Conservation (phyloP, 1,284 basidiomycete genomes). For the Lignosus rhinocerotis region DNA sequence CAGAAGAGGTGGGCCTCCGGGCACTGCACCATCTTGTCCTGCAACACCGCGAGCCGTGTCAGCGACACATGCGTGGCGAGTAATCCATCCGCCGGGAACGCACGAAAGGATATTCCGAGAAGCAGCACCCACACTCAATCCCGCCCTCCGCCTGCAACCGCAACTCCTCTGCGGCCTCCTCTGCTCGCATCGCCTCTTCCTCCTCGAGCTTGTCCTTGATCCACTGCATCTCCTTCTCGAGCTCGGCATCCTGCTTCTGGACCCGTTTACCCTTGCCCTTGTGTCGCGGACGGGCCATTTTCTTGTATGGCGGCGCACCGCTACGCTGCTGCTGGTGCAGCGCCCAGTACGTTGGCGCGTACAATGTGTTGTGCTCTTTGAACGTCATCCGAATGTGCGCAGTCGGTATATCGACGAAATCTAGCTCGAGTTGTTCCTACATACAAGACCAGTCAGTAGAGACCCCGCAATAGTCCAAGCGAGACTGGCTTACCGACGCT, state of each 20-base stretch:
- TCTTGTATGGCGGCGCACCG: slow-evolving; percentile 39
- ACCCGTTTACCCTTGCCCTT: slow-evolving; percentile 37
- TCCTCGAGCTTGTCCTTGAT: slow-evolving; percentile 36
- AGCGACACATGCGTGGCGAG: not conserved
- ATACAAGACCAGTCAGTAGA: not conserved
- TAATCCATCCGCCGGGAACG: slow-evolving; percentile 32
- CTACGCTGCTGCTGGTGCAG: slow-evolving; percentile 40
- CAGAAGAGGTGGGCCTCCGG: slow-evolving; percentile 69
- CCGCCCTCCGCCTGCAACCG: slow-evolving; percentile 41
- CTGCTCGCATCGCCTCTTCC: slow-evolving; percentile 32
- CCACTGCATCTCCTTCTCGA: slow-evolving; percentile 47
- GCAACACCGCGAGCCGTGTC: slow-evolving; percentile 5
- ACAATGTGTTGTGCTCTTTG: slow-evolving; percentile 43
- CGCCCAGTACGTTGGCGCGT: slow-evolving; percentile 58
- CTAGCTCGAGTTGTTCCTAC: slow-evolving; percentile 52
- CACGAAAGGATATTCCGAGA: slow-evolving; percentile 69
- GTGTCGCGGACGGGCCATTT: slow-evolving; percentile 38
- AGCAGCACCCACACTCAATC: slow-evolving; percentile 85
- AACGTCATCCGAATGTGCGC: slow-evolving; percentile 48
- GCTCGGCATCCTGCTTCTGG: slow-evolving; percentile 33
- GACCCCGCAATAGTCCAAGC: not conserved
- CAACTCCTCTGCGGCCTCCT: slow-evolving; percentile 39
- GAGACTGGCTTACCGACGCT: slow-evolving; percentile 44
- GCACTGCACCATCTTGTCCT: slow-evolving; percentile 85
- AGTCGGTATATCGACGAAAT: slow-evolving; percentile 61